Base-by-base conservation (phyloP, 2,329 filamentous ascomycete genomes). In the Sarocladiaceae sp. region DNA sequence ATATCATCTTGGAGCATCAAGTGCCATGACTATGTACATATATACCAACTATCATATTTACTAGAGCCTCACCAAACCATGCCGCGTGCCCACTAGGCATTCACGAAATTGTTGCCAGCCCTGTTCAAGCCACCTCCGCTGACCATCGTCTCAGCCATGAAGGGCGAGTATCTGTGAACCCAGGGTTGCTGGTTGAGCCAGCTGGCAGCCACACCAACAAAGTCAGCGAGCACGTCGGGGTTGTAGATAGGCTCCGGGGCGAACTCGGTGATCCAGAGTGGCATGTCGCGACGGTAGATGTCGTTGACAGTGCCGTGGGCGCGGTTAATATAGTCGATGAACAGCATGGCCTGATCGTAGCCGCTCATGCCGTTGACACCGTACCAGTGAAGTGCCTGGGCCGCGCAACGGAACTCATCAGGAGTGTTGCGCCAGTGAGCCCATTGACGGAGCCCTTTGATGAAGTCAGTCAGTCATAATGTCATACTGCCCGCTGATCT, bases 301-400 rank as follows among this genome's bases (percentile, higher is more conserved):
- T 40, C 35, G 35, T 40, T 40, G 20, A 40, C 35, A 12, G 21
- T 15, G 20, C n/a, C n/a, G 20, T 40, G 35, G 6, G 35, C 35
- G 4, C n/a, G 19, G 35, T 27, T 26, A 4, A 40, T 24, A 19
- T 40, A 40, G 19, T 40, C 19, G 20, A 40, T 40, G 20, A 40
- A 24, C 19, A 40, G n/a, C 10, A 7, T 5, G n/a, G 6, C 35
- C 16, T 40, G 35, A 10, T 40, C 35, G 20, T 4, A 4, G 35
- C 35, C 35, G 23, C 19, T 24, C 20, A 10, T 16, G 20, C 35
- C 35, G 6, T 24, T 16, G 10, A 24, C 35, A n/a, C 35, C 35
- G 23, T 40, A 40, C 35, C 35, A 40, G 35, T 40, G 35, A 6
- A 40, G 35, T 13, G 35, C 19, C 16, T 40, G 35, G n/a, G 35